Percentiles rank a stretch among this genome's conserved stretches.
phyloP scores from a whole-genome alignment of 2,329 filamentous ascomycete species.

The Stenocarpella maydis region DNA sequence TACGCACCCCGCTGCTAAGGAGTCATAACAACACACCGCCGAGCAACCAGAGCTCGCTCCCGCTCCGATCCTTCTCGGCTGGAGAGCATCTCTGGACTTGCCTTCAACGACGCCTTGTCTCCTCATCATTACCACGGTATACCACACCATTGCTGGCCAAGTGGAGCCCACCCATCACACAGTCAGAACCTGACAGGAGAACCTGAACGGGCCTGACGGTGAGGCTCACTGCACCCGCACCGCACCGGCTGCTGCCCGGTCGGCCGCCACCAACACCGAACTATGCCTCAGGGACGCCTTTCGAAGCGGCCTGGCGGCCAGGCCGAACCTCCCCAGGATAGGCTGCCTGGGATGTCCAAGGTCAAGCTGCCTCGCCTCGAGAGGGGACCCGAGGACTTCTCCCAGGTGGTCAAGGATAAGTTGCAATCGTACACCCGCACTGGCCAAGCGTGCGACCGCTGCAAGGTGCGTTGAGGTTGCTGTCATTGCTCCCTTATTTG shows the following conservation, averaged over 20 bases:
- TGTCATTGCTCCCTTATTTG: neutral
- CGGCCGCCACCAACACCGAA: neutral
- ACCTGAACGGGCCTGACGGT: neutral
- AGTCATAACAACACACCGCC: constrained; percentile 19
- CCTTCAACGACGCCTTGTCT: neutral
- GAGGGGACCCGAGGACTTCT: constrained; percentile 59
- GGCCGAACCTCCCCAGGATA: constrained; percentile 43
- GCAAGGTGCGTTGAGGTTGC: constrained; percentile 68
- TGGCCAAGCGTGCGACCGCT: constrained; percentile 87
- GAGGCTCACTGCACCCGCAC: neutral
- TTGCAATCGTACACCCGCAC: constrained; percentile 68
- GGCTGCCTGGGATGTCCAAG: constrained; percentile 46
- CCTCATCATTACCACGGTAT: neutral
- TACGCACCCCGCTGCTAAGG: neutral
- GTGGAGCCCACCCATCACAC: constrained; percentile 5
- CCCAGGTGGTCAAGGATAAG: constrained; percentile 63
- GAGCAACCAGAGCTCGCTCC: neutral
- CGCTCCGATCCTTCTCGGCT: neutral
- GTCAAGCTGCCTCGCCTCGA: constrained; percentile 60
- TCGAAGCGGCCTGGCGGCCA: constrained; percentile 55
- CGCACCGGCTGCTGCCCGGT: neutral
- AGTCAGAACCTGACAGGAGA: neutral
- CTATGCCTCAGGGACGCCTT: constrained; percentile 52
- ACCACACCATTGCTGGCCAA: neutral
- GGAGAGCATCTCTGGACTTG: neutral